These are phyloP conservation scores for Arthromyces matolae DNA, from an alignment of 768 basidiomycete genomes.

Conservation along the genomic window DNA sequence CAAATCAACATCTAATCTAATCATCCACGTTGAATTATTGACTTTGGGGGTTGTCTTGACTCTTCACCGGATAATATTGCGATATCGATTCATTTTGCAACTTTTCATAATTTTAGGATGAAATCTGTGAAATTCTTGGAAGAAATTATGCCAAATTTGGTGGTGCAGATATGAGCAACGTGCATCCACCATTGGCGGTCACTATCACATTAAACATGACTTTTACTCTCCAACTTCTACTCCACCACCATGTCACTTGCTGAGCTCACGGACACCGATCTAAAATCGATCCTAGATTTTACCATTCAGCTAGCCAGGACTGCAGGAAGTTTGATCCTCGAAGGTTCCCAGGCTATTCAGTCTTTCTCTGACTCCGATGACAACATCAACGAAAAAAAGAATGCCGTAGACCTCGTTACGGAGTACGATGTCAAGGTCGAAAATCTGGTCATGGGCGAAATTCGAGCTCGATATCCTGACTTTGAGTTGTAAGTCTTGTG, in stretches of 20 bases:
- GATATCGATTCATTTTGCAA: not conserved
- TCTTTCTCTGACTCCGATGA: constrained; percentile 46
- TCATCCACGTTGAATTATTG: constrained; percentile 22
- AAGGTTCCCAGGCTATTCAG: constrained; percentile 74
- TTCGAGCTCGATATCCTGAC: constrained; percentile 60
- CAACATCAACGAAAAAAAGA: constrained; percentile 82
- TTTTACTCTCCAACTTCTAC: not conserved
- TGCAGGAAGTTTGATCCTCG: constrained; percentile 73
- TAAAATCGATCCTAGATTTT: constrained; percentile 64
- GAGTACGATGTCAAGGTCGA: constrained; percentile 93
- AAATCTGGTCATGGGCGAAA: constrained; percentile 70
- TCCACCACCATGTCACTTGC: constrained; percentile 30
- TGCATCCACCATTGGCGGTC: no score
- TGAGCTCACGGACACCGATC: constrained; percentile 43
- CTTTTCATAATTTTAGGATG: no score
- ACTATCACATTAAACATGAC: no score
- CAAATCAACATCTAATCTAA: constrained; percentile 24
- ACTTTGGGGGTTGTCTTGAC: not conserved
- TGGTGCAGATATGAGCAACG: not conserved
- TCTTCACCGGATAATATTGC: no score
- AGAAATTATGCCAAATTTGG: no score
- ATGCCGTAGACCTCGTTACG: constrained; percentile 91
- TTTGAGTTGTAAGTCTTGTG: constrained; percentile 73
- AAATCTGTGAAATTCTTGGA: no score
- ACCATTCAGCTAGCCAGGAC: constrained; percentile 65